Evolutionary conservation across 257 asterid species (phyloP), one percentile per base, ranked within the genome.

Genomic region (Parsonsia alboflavescens): DNA sequence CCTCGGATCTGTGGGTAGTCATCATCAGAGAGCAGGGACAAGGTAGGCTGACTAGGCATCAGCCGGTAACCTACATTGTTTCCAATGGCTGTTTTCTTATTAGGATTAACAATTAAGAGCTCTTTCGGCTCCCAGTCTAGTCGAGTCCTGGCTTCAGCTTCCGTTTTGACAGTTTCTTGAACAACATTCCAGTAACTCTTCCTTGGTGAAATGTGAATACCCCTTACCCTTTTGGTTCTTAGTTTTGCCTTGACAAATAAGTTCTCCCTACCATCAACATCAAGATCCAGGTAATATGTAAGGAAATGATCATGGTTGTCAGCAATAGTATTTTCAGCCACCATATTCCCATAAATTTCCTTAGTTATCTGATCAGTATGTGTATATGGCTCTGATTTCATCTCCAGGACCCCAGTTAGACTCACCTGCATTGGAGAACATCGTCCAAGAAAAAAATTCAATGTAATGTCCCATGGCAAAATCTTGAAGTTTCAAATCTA

Each of bases 1-100:
- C 90, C 96, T 9, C 96, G 87, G 10, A 71, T 80, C 71, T 87
- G 87, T 10, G 96, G 94, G 28, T 88, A 88, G 33, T 91, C 96
- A 41, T 89, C 85, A 9, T 77, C 85, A 0, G 61, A 76, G 15
- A 91, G 76, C 68, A 91, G 56, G 2, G 93, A 81, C 13, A 71
- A 46, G 2, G 77, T 87, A 58, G 91, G 84, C 33, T 65, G 77
- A 65, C 93, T 87, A 6, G 91, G 62, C 10, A 89, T 72, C 85
- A 91, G n/a, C 68, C 80, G 63, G 82, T 91, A 89, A 57, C 94
- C 83, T 2, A 89, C 88, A 1, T 65, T 30, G 76, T 91, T 88
- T 30, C 94, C 93, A 7, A 88, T 45, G 62, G 67, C 71, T 7
- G 94, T 89, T 80, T 74, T 85, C 90, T 84, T 85, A 49, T 78